Base-by-base conservation (phyloP, 164 flowering plant genomes). In the Tetracentron sinense region DNA sequence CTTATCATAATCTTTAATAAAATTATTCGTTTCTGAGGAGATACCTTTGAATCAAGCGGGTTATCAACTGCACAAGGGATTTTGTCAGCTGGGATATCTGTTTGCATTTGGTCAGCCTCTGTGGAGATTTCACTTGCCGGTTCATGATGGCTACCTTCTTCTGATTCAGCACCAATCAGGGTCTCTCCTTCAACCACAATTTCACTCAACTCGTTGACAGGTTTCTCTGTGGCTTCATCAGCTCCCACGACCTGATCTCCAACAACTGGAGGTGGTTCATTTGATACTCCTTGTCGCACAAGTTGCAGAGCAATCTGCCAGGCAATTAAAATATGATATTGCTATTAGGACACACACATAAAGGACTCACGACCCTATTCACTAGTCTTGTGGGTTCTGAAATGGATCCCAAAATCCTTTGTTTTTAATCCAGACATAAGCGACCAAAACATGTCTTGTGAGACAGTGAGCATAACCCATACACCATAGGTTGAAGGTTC, bases 301-400 rank as follows among this genome's bases (percentile, higher is more conserved):
- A 93, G 86, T 75, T 85, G 77, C 62, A 94, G 71, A 44, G 98
- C 98, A 68, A 91, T 87, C 98, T 93, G 83, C 52, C 63, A 69
- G 17, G 59, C 48, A 70, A 64, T 55, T 23, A 48, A 25, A 60
- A 11, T 46, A 27, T 11, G 19, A 31, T 54, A 44, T 21, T 7
- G 10, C 10, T 20, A 2, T 46, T 26, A 35, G 44, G 55, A 25
- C 30, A 61, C 56, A 35, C 54, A 61, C 48, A 15, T 25, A 15
- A 48, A 29, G 6, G 27, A 59, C 35, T 55, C 49, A 22, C 42
- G 16, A 59, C 20, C 23, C 31, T 16, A 49, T 44, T 29, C 17
- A 49, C 21, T 15, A 14, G 16, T 14, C 7, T 6, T 17, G 23
- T 11, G 12, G 61, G 25, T 65, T 56, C 25, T 33, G 57, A 56